Conservation (phyloP, 2,329 filamentous ascomycete genomes). For the Verticillium albo-atrum region DNA sequence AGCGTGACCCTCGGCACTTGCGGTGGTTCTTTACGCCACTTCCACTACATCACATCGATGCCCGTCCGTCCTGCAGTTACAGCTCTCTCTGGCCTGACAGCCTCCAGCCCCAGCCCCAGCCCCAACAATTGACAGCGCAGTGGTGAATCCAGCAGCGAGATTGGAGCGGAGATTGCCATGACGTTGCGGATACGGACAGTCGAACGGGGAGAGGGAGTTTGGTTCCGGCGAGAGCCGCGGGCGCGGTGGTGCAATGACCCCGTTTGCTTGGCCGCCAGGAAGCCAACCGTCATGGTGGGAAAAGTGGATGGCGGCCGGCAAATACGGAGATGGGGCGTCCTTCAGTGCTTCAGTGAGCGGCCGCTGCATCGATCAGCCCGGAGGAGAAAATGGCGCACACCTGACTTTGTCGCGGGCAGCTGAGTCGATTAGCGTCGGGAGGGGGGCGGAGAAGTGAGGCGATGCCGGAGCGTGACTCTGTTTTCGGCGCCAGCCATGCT, state of each 20-base stretch:
- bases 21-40: neutral
- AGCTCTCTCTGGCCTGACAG: too few species aligned
- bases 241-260: neutral
- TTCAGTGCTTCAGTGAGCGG: neutral
- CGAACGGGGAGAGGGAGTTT: neutral
- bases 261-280: neutral
- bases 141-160: neutral
- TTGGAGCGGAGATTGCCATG: neutral
- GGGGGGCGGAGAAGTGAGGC: neutral
- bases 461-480: neutral
- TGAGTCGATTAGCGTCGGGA: neutral
- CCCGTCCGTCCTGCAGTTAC: neutral
- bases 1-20: neutral
- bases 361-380: neutral
- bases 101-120: neutral
- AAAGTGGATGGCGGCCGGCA: neutral
- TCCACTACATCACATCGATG: neutral
- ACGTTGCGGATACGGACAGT: neutral
- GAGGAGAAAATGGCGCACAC: neutral
- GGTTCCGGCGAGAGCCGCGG: neutral
- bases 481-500: neutral
- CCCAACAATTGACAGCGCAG: neutral
- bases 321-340: neutral
- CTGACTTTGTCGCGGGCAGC: neutral
- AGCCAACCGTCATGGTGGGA: neutral